Base-by-base conservation (phyloP, 176 grass and related monocot genomes). In the Pharus latifolius region DNA sequence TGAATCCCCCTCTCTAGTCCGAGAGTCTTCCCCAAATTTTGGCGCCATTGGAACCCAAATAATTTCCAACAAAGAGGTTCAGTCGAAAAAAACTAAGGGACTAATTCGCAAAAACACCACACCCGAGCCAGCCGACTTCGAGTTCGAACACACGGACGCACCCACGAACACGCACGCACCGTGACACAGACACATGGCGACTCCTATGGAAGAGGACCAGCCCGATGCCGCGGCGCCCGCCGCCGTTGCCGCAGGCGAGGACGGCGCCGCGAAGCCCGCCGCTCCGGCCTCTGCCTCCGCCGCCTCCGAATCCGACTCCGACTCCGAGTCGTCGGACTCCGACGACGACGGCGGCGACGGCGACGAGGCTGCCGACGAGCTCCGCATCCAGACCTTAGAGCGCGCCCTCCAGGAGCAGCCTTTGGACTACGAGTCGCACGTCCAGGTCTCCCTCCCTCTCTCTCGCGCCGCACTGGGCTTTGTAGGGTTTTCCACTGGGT, bases 331-430 rank as follows among this genome's bases (percentile, higher is more conserved):
- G 11, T 76, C 55, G 56, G 67, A 69, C 29, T 62, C 77, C 12
- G 74, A 68, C 18, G 79, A 83, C 55, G 83, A 88, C 15, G 85
- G 34, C 22, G 81, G 60, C 22, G 76, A 67, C 25, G 85, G 59
- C 51, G 90, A 78, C 18, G 81, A 62, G 44, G 73, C 61, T 18
- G 87, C 65, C 1, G 90, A 80, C 62, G 81, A 81, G 53, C 87
- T 85, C 52, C 84, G 82, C 65, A 86, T 99, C 67, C 77, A 94
- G 83, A 41, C 81, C 38, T 84, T 99, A 14, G 90, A 94, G 65
- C 62, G 75, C 48, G 29, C 87, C 27, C 78, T 94, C 16, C 80
- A 67, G 50, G 79, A 84, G 72, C 87, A 91, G 50, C 87, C 87
- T 24, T 74, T 81, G 23, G 76, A 94, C 50, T 99, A 99, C 73